Conservation (phyloP, 2,329 filamentous ascomycete genomes). For the Fusarium armeniacum region DNA sequence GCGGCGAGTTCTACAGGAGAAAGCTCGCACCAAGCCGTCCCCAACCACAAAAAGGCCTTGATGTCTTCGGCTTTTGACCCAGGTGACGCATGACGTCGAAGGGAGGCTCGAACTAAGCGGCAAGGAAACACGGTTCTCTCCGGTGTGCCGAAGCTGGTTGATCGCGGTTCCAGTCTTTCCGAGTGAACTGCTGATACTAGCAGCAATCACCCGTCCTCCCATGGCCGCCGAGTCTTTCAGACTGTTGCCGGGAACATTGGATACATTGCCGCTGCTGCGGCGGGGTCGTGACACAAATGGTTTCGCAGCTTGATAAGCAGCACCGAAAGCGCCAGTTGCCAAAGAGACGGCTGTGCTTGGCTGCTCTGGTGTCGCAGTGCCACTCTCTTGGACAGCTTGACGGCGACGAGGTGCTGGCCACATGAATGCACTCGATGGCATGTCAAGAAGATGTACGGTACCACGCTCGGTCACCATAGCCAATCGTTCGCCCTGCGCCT, state of each 20-base stretch:
- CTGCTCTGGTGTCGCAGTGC: constrained; percentile 64
- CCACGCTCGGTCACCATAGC: constrained; percentile 94
- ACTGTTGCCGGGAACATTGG: constrained; percentile 57
- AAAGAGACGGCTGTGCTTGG: constrained; percentile 73
- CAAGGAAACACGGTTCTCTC: constrained; percentile 80
- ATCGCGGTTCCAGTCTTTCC: constrained; percentile 79
- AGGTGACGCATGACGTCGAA: constrained; percentile 72
- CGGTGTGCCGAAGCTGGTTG: constrained; percentile 79
- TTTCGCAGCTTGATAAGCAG: constrained; percentile 77
- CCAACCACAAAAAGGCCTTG: constrained; percentile 75
- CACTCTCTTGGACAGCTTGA: constrained; percentile 59
- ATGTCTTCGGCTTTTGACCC: constrained; percentile 73
- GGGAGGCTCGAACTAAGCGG: constrained; percentile 69
- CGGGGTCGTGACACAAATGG: constrained; percentile 70
- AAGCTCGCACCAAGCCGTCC: constrained; percentile 75
- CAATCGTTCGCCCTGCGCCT: constrained; percentile 82
- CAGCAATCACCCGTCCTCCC: constrained; percentile 78
- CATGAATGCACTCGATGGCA: constrained; percentile 84
- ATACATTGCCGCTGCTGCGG: constrained; percentile 60
- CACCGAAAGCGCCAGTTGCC: constrained; percentile 78
- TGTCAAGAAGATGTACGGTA: constrained; percentile 93
- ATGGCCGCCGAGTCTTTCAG: constrained; percentile 75
- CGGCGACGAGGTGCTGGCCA: constrained; percentile 83
- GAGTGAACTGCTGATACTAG: constrained; percentile 80
- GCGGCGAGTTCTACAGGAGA: constrained; percentile 70